Evolutionary conservation across 176 grass and related monocot genomes (phyloP).

Genomic region (Paspalum vaginatum): DNA sequence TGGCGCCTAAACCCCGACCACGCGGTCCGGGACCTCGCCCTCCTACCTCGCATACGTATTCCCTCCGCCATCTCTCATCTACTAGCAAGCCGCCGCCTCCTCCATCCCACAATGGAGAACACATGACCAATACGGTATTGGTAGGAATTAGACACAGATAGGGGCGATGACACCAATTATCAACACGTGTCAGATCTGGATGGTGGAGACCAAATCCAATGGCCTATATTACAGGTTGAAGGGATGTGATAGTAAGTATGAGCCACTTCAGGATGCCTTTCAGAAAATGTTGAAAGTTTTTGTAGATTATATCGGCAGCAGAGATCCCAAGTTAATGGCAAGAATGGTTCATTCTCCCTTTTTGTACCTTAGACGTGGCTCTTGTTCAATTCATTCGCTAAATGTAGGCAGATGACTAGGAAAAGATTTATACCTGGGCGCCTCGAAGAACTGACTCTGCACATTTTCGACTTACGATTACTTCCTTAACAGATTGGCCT

Average conservation of each 20-base stretch:
- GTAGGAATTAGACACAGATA: neutral
- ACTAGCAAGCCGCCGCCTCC: no score
- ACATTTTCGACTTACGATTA: conserved; percentile 96
- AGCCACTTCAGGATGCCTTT: neutral
- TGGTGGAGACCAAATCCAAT: neutral
- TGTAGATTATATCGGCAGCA: neutral
- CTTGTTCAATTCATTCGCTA: neutral
- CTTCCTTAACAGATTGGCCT: conserved; percentile 67
- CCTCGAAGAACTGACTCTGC: conserved; percentile 96
- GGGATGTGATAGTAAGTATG: neutral
- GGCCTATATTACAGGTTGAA: neutral
- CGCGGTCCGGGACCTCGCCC: no score
- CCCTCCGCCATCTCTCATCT: no score
- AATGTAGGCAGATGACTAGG: neutral
- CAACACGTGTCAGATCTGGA: neutral
- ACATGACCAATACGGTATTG: neutral
- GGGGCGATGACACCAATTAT: neutral
- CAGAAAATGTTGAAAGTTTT: neutral
- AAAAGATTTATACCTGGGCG: conserved; percentile 67
- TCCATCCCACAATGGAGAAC: neutral
- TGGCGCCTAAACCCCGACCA: no score
- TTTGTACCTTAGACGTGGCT: neutral
- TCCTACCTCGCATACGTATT: no score
- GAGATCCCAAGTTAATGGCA: neutral
- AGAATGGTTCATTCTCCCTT: neutral